phyloP scores from a whole-genome alignment of 768 basidiomycete species.

The Crucibulum laeve region DNA sequence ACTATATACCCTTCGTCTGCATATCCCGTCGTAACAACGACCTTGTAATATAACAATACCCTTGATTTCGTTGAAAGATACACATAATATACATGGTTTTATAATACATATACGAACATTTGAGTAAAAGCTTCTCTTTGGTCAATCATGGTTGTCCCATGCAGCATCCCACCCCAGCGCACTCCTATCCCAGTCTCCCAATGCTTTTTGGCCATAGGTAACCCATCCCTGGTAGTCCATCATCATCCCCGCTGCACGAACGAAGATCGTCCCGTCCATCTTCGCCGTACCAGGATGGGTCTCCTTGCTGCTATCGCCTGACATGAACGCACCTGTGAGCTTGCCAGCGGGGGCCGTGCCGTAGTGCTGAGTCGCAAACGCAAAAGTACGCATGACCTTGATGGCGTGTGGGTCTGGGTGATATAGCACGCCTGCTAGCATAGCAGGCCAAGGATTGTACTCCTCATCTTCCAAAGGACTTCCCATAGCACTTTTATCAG shows the following conservation, averaged over 20 bases:
- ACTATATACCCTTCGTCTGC: too few relatives aligned
- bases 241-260: conserved; percentile 51
- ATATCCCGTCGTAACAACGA: too few relatives aligned
- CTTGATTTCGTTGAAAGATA: too few relatives aligned
- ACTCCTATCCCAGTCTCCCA: conserved; percentile 48
- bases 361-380: conserved; percentile 43
- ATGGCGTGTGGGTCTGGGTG: conserved; percentile 48
- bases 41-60: too few relatives aligned
- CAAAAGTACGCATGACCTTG: conserved; percentile 45
- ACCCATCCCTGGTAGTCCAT: conserved; percentile 57
- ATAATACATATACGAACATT: too few relatives aligned
- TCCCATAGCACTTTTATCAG: conserved; percentile 23
- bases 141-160: conserved; percentile 35
- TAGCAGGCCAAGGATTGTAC: conserved; percentile 49
- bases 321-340: conserved; percentile 37
- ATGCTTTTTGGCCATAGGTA: conserved; percentile 41
- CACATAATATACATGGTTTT: too few relatives aligned
- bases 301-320: conserved; percentile 29
- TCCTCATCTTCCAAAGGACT: conserved; percentile 27
- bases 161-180: conserved; percentile 60
- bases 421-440: conserved; percentile 41
- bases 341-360: conserved; percentile 35
- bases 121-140: too few relatives aligned
- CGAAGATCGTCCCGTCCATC: conserved; percentile 55
- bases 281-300: conserved; percentile 37